Evolutionary conservation across 2,329 filamentous ascomycete species (phyloP).

Genomic region (Trichoderma sp.): DNA sequence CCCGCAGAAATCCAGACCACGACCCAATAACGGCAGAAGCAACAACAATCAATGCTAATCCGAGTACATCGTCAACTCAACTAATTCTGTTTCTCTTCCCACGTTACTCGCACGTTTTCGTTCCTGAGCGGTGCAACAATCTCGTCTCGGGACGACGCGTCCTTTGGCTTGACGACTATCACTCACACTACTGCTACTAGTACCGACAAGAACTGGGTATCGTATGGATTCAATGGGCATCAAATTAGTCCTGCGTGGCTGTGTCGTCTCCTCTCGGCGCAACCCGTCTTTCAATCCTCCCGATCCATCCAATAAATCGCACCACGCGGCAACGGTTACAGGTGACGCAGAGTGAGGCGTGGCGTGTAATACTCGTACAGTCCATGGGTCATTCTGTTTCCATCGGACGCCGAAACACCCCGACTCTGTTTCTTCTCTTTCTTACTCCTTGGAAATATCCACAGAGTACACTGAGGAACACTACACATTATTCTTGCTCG

Average conservation of each 20-base stretch:
- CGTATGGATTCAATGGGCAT: background rate
- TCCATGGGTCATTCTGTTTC: background rate
- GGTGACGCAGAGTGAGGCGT: background rate
- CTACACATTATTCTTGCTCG: background rate
- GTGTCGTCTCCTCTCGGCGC: background rate
- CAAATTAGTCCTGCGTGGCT: conserved; percentile 2
- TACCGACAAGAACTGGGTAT: background rate
- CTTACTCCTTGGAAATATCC: background rate
- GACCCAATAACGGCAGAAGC: background rate
- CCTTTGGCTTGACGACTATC: background rate
- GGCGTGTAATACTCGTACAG: background rate
- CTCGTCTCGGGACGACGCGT: background rate
- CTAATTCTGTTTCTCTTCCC: background rate
- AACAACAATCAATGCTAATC: background rate
- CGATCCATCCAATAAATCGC: background rate
- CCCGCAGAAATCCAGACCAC: background rate
- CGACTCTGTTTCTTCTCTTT: background rate
- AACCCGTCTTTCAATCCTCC: background rate
- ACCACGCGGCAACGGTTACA: background rate
- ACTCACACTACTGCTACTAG: background rate
- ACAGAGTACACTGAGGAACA: background rate
- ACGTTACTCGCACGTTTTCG: background rate
- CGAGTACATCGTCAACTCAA: background rate
- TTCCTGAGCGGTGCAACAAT: background rate
- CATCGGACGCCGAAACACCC: background rate